phyloP scores from a whole-genome alignment of 768 basidiomycete species.

The Agrocybe praecox region DNA sequence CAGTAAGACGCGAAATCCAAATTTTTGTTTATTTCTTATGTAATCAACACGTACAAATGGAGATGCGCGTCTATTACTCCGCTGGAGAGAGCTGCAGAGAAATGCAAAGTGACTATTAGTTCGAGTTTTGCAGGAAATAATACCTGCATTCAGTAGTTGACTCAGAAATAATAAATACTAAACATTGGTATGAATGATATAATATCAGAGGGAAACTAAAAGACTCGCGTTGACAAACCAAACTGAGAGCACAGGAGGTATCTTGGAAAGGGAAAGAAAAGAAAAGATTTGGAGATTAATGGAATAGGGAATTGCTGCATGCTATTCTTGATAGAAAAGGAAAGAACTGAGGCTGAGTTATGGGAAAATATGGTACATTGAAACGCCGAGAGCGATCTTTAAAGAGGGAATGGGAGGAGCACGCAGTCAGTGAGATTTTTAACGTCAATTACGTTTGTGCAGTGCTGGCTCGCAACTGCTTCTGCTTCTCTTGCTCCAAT shows the following conservation, averaged over 20 bases:
- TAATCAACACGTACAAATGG: background rate
- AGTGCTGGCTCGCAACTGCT: conserved; percentile 56
- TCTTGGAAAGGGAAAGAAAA: background rate
- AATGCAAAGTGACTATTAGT: no score
- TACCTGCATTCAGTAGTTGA: background rate
- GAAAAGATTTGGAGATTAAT: conserved; percentile 2
- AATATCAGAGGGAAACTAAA: background rate
- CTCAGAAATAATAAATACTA: background rate
- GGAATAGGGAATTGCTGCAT: conserved; percentile 1
- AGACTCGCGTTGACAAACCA: background rate
- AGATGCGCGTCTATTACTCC: background rate
- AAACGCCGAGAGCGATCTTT: conserved; percentile 10
- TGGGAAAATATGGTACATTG: conserved; percentile 8
- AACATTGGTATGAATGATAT: background rate
- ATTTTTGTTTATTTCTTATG: conserved; percentile 13
- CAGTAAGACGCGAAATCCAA: conserved; percentile 5
- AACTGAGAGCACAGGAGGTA: background rate
- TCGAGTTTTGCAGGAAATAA: no score
- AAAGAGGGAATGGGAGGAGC: background rate
- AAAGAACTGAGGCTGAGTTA: conserved; percentile 1
- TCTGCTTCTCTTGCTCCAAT: conserved; percentile 88
- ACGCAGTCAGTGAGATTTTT: conserved; percentile 14
- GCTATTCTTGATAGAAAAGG: conserved; percentile 5
- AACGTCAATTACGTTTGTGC: conserved; percentile 15
- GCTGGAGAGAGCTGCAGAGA: no score